Percentiles rank a stretch among this genome's conserved stretches.
Evolutionary conservation across 768 basidiomycete genomes (phyloP).

Genomic region (Tephrocybe sp.): DNA sequence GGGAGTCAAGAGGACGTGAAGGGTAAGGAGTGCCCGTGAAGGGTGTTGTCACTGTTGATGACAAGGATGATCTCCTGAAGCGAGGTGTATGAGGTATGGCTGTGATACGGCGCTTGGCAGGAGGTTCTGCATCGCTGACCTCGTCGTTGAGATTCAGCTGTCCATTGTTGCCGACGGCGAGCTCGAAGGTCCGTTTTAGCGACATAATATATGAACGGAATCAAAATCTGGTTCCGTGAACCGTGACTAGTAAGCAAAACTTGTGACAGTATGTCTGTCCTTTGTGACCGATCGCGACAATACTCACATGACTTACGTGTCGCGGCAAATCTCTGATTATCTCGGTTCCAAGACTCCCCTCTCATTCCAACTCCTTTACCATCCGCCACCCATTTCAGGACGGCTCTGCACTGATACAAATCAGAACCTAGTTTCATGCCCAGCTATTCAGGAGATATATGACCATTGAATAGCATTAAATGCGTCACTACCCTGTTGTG

Average conservation of each 20-base stretch:
- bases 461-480: no score
- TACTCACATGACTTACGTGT: no score
- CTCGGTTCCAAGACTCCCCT: no score
- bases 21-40: conserved; percentile 42
- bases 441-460: no score
- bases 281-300: conserved; percentile 23
- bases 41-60: conserved; percentile 21
- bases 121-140: conserved; percentile 10
- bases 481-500: no score
- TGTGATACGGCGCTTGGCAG: conserved; percentile 18
- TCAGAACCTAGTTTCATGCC: no score
- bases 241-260: conserved; percentile 7
- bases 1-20: conserved; percentile 60
- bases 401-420: no score
- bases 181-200: conserved; percentile 18
- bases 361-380: no score
- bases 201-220: conserved; percentile 13
- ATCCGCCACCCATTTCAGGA: no score
- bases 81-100: conserved; percentile 24
- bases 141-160: neutral
- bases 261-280: conserved; percentile 12
- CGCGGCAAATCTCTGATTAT: neutral
- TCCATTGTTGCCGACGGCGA: conserved; percentile 6
- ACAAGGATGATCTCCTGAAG: conserved; percentile 22
- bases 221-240: neutral